Percentiles rank a stretch among this genome's conserved stretches.
These are phyloP conservation scores for Aspergillus vadensis DNA, from an alignment of 2,329 filamentous ascomycete genomes.

Conservation along the genomic window DNA sequence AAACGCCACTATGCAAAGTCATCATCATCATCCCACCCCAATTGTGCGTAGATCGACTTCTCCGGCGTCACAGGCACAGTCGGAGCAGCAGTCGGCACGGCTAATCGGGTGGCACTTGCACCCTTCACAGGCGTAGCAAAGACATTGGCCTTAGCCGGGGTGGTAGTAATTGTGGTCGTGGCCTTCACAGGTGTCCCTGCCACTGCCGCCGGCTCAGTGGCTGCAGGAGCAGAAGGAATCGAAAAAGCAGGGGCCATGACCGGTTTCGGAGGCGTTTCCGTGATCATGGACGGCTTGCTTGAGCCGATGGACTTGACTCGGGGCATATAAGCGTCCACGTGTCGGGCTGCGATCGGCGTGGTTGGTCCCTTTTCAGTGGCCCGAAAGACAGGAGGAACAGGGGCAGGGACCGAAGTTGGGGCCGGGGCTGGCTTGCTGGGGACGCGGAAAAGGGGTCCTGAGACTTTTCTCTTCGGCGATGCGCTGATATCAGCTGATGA, in stretches of 20 bases:
- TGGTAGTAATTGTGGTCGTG: background rate
- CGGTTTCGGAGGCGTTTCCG: slow-evolving; percentile 34
- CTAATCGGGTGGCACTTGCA: slow-evolving; percentile 20
- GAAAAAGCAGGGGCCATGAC: background rate
- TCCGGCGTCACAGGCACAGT: slow-evolving; percentile 35
- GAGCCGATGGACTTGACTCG: slow-evolving; percentile 7
- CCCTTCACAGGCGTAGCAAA: slow-evolving; percentile 38
- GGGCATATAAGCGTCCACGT: slow-evolving; percentile 17
- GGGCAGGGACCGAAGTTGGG: slow-evolving; percentile 6
- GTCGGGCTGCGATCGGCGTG: slow-evolving; percentile 32
- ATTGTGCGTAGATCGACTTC: slow-evolving; percentile 45
- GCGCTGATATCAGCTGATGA: slow-evolving; percentile 18
- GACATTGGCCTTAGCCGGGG: slow-evolving; percentile 17
- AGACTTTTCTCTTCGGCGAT: slow-evolving; percentile 15
- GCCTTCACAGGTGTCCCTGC: slow-evolving; percentile 9
- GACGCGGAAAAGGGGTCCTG: slow-evolving; percentile 29
- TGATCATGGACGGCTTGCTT: slow-evolving; percentile 25
- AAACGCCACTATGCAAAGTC: slow-evolving; percentile 27
- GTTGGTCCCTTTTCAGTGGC: slow-evolving; percentile 27
- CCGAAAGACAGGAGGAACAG: slow-evolving; percentile 17
- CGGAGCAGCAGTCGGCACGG: slow-evolving; percentile 17
- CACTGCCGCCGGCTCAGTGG: background rate
- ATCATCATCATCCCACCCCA: slow-evolving; percentile 51
- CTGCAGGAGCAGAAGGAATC: background rate
- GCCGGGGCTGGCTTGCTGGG: slow-evolving; percentile 24